Base-by-base conservation (phyloP, 1,284 basidiomycete species). In the Phellinidium pouzarii region DNA sequence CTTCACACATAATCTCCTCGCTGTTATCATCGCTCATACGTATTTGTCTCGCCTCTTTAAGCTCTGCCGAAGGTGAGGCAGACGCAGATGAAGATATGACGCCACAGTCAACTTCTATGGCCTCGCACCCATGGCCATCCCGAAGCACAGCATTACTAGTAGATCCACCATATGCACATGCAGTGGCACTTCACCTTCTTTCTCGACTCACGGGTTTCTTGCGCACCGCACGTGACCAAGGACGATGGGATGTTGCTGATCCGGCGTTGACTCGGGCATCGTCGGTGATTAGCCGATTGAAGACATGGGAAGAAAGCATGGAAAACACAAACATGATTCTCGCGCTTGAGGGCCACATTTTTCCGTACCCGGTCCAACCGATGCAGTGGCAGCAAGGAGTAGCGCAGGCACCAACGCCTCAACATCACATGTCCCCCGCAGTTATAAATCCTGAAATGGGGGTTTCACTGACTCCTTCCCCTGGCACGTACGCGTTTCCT, bases 11-110 rank as follows among this genome's bases (percentile, higher is more conserved):
- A 11, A 51, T 63, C 2, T 62, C 60, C 31, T 62, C 60, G 22
- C 29, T 63, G n/a, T 61, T 60, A 9, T 62, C 60, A 22, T 61
- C 59, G 26, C 58, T 63, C 44, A 62, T 63, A 25, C 62, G 62
- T 11, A 52, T 63, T 17, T 58, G 58, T 41, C 59, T 63, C 26
- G 62, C 60, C 22, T 62, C 60, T 3, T 57, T 58, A n/a, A 43
- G 44, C 26, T 45, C 49, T n/a, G 40, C 25, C 19, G 23, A 19
- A 34, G 14, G 17, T n/a, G 53, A 44, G 34, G 11, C 45, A 43
- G 4, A 25, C 9, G 34, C 27, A 6, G 26, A 41, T 20, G 19
- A 11, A n/a, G 37, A 17, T 7, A 20, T 40, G 37, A n/a, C 37
- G 11, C 8, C 19, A 40, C 37, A n/a, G 2, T 17, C 37, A 8